Evolutionary conservation across 768 basidiomycete species (phyloP).

Genomic region (Auricularia heimuer): DNA sequence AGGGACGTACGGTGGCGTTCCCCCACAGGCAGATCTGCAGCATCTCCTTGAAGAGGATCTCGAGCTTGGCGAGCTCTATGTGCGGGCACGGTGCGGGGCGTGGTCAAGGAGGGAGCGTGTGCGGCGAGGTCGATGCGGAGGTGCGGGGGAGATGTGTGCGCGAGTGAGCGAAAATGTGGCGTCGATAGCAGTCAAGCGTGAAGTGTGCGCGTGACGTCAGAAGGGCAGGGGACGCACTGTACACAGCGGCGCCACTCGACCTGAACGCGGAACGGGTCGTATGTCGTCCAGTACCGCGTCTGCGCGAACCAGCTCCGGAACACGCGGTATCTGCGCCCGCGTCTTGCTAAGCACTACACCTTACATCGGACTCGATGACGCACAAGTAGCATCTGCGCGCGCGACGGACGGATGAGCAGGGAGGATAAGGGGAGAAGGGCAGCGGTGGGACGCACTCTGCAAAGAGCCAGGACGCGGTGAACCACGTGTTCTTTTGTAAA

Average conservation of each 20-base stretch:
- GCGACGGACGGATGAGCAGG: no score
- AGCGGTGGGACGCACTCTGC: conserved; percentile 57
- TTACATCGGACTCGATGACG: conserved; percentile 15
- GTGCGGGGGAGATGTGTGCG: no score
- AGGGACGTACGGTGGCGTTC: neutral
- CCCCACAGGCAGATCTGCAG: conserved; percentile 84
- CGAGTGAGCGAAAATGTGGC: no score
- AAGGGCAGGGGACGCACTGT: conserved; percentile 40
- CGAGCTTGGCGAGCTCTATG: conserved; percentile 63
- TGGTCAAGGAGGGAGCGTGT: no score
- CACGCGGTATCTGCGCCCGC: conserved; percentile 60
- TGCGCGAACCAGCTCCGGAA: conserved; percentile 62
- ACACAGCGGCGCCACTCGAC: conserved; percentile 65
- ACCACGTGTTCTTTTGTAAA: conserved; percentile 63
- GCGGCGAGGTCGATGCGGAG: no score
- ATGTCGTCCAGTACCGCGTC: conserved; percentile 59
- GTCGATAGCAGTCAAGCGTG: no score
- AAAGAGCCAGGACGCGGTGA: conserved; percentile 89
- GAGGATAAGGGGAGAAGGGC: no score
- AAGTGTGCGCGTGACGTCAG: neutral
- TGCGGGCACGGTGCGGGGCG: no score
- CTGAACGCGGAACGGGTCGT: conserved; percentile 87
- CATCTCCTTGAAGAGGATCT: conserved; percentile 71
- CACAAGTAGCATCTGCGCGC: conserved; percentile 60
- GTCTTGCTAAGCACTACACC: no score